Percentiles rank a stretch among this genome's conserved stretches.
Conservation (phyloP, 352 stramenopile species). For the Peronosclerospora sorghi region DNA sequence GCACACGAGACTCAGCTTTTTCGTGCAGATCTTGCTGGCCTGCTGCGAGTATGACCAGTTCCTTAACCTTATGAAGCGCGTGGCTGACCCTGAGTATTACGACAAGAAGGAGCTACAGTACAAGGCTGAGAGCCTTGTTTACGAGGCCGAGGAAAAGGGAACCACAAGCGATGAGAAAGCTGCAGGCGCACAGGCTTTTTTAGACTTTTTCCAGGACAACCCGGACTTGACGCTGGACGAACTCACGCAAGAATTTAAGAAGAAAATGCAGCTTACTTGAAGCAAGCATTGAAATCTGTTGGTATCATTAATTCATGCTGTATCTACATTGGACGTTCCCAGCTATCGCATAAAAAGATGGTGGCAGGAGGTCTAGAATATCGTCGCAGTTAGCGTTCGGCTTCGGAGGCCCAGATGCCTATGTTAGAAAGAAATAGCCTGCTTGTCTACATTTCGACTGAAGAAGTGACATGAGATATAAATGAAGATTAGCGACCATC, state of each 20-base stretch:
- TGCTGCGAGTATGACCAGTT: constrained; percentile 81
- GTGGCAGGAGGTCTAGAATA: constrained; percentile 13
- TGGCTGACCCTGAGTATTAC: constrained; percentile 68
- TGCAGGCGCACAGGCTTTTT: constrained; percentile 45
- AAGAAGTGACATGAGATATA: constrained; percentile 14
- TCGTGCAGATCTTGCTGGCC: constrained; percentile 68
- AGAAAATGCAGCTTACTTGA: constrained; percentile 55
- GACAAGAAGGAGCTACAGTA: constrained; percentile 71
- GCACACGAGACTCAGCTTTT: constrained; percentile 67
- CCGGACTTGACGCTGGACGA: constrained; percentile 56
- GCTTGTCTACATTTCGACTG: constrained; percentile 4
- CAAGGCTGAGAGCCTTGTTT: constrained; percentile 49
- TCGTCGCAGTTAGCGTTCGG: too few species aligned
- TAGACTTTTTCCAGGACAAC: constrained; percentile 64
- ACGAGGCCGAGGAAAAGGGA: constrained; percentile 33
- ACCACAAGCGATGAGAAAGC: constrained; percentile 18
- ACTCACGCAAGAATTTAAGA: constrained; percentile 63
- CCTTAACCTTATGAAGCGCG: constrained; percentile 73
- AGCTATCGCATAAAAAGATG: constrained; percentile 12
- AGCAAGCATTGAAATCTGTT: constrained; percentile 7
- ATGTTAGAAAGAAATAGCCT: constrained; percentile 8
- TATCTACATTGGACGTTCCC: constrained; percentile 23
- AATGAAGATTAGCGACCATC: constrained; percentile 15
- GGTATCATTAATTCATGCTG: constrained; percentile 26
- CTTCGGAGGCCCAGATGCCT: constrained; percentile 4